Base-by-base conservation (phyloP, 768 basidiomycete species). In the Boletus rex-veris region DNA sequence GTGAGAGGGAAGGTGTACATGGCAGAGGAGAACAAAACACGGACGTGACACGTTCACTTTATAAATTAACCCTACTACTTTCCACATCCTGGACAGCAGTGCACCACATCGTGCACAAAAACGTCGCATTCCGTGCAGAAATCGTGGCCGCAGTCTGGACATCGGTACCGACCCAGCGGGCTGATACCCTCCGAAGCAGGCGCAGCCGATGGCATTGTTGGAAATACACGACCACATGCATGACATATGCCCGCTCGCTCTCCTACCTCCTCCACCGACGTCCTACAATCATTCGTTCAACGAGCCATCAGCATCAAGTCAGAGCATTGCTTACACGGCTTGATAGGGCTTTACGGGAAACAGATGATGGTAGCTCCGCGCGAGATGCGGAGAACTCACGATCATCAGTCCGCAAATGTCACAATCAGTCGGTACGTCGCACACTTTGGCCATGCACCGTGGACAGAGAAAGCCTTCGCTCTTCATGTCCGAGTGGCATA, bases 401-500 rank as follows among this genome's bases (percentile, higher is more conserved):
- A 99, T 92, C 90, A 98, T 97, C 60, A 99, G 75, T 8, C 92
- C 92, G 62, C 97, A 99, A 31, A 98, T 87, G 69, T 95, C 89
- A 67, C 97, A 99, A 67, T 98, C 97, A 9, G 96, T 98, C 36
- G 97, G 97, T 6, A 98, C 92, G 64, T 98, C 96, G 77, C 97
- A 99, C 33, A 98, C 80, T 77, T 95, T 92, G 37, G 90, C 84
- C 52, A 85, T 79, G 65, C 97, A 99, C 35, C 97, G 80, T 4
- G 97, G 97, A 70, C 97, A 99, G 16, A 96, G 78, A 72, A 95
- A 99, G 4, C 96, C 97, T 57, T 91, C 88, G 68, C 86, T 87
- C 71, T 90, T 92, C 71, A 99, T 77, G 60, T 92, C 84, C 14
- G 90, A 90, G 70, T 99, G 97, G 66, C 97, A 99, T 7, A 85